Evolutionary conservation across 2,329 filamentous ascomycete genomes (phyloP).

Genomic region (Ascochyta rabiei): DNA sequence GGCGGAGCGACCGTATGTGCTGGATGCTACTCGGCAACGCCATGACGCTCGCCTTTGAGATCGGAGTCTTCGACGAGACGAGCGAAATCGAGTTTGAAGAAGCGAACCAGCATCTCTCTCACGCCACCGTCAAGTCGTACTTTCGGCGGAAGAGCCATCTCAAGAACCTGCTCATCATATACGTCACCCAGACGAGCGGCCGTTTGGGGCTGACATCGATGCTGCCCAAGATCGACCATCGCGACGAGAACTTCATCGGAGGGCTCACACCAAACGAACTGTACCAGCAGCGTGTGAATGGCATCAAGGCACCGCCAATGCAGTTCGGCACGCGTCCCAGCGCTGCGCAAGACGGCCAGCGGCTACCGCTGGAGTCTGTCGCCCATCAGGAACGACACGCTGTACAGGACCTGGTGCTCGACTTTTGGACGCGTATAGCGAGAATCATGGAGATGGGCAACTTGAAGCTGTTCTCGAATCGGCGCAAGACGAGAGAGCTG

Average conservation of each 20-base stretch:
- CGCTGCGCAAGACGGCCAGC: conserved; percentile 36
- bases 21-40: conserved; percentile 97
- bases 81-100: conserved; percentile 67
- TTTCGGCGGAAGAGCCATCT: conserved; percentile 80
- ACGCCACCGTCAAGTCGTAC: conserved; percentile 73
- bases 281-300: conserved; percentile 45
- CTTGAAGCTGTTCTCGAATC: conserved; percentile 83
- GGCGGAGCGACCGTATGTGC: conserved; percentile 89
- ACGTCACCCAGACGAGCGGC: conserved; percentile 91
- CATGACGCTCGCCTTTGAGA: conserved; percentile 86
- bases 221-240: conserved; percentile 65
- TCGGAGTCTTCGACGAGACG: conserved; percentile 93
- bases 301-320: conserved; percentile 44
- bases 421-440: conserved; percentile 94
- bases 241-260: conserved; percentile 32
- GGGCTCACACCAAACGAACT: conserved; percentile 41
- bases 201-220: conserved; percentile 92
- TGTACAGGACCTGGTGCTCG: conserved; percentile 64
- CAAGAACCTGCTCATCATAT: conserved; percentile 85
- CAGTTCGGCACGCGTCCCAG: conserved; percentile 42
- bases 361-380: conserved; percentile 44
- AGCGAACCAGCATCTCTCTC: conserved; percentile 47
- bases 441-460: conserved; percentile 92
- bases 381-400: conserved; percentile 46
- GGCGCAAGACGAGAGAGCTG: conserved; percentile 84